phyloP scores from a whole-genome alignment of 1,139 yeast genomes.

The Fermentozyma sake region DNA sequence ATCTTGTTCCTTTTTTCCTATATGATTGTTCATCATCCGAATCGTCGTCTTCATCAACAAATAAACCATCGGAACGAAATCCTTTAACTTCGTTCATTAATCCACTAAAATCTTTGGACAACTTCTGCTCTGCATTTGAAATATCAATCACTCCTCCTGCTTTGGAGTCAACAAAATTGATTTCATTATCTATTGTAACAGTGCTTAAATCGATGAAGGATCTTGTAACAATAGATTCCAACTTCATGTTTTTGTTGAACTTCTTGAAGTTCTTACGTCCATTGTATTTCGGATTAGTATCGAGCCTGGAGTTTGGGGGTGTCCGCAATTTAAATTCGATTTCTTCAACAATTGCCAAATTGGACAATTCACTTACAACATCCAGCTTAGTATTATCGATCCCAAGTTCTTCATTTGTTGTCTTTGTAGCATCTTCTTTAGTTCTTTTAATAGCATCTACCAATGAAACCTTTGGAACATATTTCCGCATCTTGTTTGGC shows the following conservation, averaged over 20 bases:
- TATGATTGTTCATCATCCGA: slow-evolving; percentile 8
- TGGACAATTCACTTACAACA: slow-evolving; percentile 8
- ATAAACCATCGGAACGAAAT: slow-evolving; percentile 8
- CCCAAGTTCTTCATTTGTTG: slow-evolving; percentile 27
- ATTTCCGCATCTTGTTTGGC: slow-evolving; percentile 7
- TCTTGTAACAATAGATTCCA: slow-evolving; percentile 20
- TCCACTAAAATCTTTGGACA: slow-evolving; percentile 22
- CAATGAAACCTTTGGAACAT: slow-evolving; percentile 20
- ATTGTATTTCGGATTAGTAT: slow-evolving; percentile 3
- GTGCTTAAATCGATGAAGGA: slow-evolving; percentile 23
- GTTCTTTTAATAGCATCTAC: slow-evolving; percentile 33
- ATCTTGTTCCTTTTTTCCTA: too few species aligned
- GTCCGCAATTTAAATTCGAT: slow-evolving; percentile 20
- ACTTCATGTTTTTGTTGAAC: slow-evolving; percentile 25
- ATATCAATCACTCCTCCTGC: neutral
- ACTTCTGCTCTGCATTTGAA: slow-evolving; percentile 1
- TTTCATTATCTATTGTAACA: slow-evolving; percentile 13
- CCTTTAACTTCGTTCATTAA: slow-evolving; percentile 23
- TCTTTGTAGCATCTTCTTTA: slow-evolving; percentile 22
- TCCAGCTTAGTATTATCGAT: slow-evolving; percentile 10
- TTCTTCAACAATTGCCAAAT: slow-evolving; percentile 35
- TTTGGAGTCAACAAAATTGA: slow-evolving; percentile 5
- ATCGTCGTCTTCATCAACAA: slow-evolving; percentile 17
- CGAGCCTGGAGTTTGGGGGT: slow-evolving; percentile 2
- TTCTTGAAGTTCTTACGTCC: slow-evolving; percentile 36